These are phyloP conservation scores for Fusarium humuli DNA, from an alignment of 2,329 filamentous ascomycete genomes.

Conservation along the genomic window DNA sequence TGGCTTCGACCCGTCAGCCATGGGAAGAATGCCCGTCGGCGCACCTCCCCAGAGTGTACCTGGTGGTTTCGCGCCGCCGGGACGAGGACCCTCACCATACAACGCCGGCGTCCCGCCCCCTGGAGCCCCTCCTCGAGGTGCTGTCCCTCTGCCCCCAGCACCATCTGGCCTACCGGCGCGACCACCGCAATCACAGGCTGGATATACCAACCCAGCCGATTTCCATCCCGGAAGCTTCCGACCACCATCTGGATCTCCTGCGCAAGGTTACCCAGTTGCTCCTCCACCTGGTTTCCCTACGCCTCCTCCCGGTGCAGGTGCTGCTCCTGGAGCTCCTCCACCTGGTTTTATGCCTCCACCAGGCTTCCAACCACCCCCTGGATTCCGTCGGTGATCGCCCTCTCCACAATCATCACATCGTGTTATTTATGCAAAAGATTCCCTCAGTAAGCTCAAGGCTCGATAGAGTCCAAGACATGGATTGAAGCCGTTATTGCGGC, in stretches of 20 bases:
- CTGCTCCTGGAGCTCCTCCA: slow-evolving; percentile 53
- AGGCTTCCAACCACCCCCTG: slow-evolving; percentile 61
- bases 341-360: slow-evolving; percentile 57
- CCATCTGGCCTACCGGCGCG: slow-evolving; percentile 64
- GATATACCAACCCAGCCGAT: slow-evolving; percentile 60
- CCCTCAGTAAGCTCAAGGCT: slow-evolving; percentile 32
- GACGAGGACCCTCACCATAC: slow-evolving; percentile 52
- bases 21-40: slow-evolving; percentile 47
- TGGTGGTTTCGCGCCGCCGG: slow-evolving; percentile 53
- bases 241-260: slow-evolving; percentile 53
- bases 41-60: slow-evolving; percentile 53
- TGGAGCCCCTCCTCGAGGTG: slow-evolving; percentile 46
- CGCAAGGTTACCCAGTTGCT: slow-evolving; percentile 54
- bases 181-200: slow-evolving; percentile 60
- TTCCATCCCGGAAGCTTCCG: slow-evolving; percentile 60
- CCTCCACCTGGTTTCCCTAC: slow-evolving; percentile 57
- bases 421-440: slow-evolving; percentile 21
- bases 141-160: slow-evolving; percentile 59
- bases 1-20: slow-evolving; percentile 53
- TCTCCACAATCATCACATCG: slow-evolving; percentile 26
- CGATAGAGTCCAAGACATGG: slow-evolving; percentile 20
- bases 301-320: slow-evolving; percentile 51
- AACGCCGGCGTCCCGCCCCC: slow-evolving; percentile 45
- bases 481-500: slow-evolving; percentile 34
- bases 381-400: slow-evolving; percentile 53